A percentile compares a stretch with the other conserved stretches of the same genome.
These are phyloP conservation scores for Amanita pallidorosea DNA, from an alignment of 768 basidiomycete species.

Conservation along the genomic window DNA sequence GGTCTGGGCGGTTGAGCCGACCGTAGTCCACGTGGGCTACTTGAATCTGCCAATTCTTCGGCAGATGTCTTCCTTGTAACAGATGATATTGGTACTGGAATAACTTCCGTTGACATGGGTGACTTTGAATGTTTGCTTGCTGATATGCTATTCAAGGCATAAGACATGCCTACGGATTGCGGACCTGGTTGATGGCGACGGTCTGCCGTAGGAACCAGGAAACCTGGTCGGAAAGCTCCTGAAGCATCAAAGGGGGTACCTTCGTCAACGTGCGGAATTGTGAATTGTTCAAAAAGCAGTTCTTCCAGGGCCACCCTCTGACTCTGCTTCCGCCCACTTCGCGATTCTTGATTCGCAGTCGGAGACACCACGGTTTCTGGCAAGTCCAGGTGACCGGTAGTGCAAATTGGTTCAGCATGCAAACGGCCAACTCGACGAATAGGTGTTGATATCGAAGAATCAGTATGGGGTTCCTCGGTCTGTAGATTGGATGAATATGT, in stretches of 20 bases:
- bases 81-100: conserved; percentile 1
- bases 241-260: neutral
- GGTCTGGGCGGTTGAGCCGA: conserved; percentile 21
- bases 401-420: neutral
- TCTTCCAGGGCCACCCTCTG: neutral
- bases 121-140: conserved; percentile 4
- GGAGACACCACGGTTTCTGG: neutral
- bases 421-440: neutral
- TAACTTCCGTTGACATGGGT: conserved; percentile 6
- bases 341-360: no score
- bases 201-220: neutral
- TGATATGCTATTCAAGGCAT: conserved; percentile 12
- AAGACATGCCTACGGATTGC: conserved; percentile 26
- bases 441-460: neutral
- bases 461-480: neutral
- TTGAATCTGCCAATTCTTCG: conserved; percentile 13
- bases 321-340: neutral
- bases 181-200: conserved; percentile 36
- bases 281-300: neutral
- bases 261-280: neutral
- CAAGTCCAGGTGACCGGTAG: neutral
- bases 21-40: conserved; percentile 13
- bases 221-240: neutral
- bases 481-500: neutral
- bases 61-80: conserved; percentile 7